phyloP scores from a whole-genome alignment of 129 eudicot genomes.

The Helichrysum umbraculigerum region DNA sequence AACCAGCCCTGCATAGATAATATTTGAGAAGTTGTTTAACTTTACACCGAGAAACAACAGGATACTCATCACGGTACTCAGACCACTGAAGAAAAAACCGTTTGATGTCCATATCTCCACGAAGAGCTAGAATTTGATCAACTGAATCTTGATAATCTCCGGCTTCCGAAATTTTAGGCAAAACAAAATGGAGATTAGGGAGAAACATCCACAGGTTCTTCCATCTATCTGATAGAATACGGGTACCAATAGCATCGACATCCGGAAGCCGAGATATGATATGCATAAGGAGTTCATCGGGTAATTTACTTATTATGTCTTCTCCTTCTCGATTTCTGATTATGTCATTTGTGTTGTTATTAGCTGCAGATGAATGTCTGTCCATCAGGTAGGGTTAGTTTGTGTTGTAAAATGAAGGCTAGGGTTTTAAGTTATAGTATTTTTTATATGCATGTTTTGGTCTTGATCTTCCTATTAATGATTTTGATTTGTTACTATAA shows the following conservation, averaged over 20 bases:
- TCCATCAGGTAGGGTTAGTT: no score
- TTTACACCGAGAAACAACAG: neutral
- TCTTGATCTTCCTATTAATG: no score
- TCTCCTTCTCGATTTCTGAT: neutral
- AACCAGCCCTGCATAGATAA: neutral
- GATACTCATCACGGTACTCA: neutral
- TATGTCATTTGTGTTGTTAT: no score
- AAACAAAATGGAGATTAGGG: slow-evolving; percentile 24
- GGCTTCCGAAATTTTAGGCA: slow-evolving; percentile 1
- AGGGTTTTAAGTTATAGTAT: no score
- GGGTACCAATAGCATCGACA: slow-evolving; percentile 18
- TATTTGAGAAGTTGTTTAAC: slow-evolving; percentile 9
- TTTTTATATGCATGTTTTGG: no score
- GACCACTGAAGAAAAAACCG: slow-evolving; percentile 23
- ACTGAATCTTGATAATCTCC: neutral
- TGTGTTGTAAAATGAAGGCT: no score
- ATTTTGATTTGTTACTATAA: no score
- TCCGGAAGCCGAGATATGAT: neutral
- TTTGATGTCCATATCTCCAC: slow-evolving; percentile 12
- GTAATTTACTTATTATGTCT: neutral
- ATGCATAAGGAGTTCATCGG: neutral
- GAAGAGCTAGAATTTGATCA: slow-evolving; percentile 21
- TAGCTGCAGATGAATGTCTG: no score
- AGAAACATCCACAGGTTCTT: slow-evolving; percentile 14
- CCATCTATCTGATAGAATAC: slow-evolving; percentile 12